phyloP scores from a whole-genome alignment of 768 basidiomycete genomes.

The Boletus pseudo-olivaceus region DNA sequence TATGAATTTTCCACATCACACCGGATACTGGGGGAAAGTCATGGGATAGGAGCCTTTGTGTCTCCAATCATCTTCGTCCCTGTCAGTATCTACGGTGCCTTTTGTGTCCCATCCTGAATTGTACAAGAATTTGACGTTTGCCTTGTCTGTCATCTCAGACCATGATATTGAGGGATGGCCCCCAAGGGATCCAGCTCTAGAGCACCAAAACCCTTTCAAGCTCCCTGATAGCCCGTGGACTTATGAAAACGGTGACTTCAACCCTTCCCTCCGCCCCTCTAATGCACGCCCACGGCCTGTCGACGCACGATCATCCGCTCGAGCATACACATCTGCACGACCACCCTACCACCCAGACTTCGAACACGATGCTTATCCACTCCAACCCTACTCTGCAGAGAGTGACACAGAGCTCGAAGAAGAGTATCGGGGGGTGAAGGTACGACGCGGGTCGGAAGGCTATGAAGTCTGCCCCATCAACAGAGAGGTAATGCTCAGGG shows the following conservation, averaged over 20 bases:
- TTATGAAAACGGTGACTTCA: conserved; percentile 71
- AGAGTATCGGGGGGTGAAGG: conserved; percentile 32
- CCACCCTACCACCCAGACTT: conserved; percentile 82
- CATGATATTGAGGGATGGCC: conserved; percentile 57
- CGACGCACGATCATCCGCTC: conserved; percentile 19
- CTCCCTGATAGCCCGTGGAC: conserved; percentile 78
- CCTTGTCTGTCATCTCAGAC: conserved; percentile 28
- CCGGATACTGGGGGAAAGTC: conserved; percentile 7
- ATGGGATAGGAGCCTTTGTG: conserved; percentile 2
- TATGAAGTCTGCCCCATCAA: conserved; percentile 64
- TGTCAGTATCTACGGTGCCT: conserved; percentile 4
- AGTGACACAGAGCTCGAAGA: conserved; percentile 30
- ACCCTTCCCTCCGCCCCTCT: conserved; percentile 70
- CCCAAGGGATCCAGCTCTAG: conserved; percentile 56
- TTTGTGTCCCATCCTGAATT: neutral
- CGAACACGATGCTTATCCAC: conserved; percentile 30
- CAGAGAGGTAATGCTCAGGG: conserved; percentile 60
- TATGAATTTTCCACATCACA: conserved; percentile 36
- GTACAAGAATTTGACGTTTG: conserved; percentile 7
- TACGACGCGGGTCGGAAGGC: conserved; percentile 79
- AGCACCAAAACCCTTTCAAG: conserved; percentile 38
- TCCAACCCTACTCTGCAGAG: conserved; percentile 16
- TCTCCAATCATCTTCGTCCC: neutral
- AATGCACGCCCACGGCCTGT: conserved; percentile 40
- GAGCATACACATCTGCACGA: conserved; percentile 44